Percentiles rank a stretch among this genome's conserved stretches.
These are phyloP conservation scores for Sedum album DNA, from an alignment of 164 flowering plant species.

Conservation along the genomic window DNA sequence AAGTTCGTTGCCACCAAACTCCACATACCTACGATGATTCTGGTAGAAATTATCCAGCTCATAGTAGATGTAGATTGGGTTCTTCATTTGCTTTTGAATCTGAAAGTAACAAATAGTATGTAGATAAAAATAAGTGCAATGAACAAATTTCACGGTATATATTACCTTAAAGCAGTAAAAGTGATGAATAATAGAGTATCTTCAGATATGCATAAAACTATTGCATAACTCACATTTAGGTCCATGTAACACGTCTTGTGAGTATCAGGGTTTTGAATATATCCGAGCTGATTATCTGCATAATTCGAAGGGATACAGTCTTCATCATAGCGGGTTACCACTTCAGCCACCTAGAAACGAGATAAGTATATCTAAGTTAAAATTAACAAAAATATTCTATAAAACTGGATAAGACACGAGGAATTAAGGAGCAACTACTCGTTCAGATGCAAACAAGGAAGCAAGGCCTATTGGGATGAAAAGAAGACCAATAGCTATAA, in stretches of 20 bases:
- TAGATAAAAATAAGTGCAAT: background rate
- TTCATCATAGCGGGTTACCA: too few species aligned
- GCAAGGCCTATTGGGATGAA: too few species aligned
- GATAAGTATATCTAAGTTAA: background rate
- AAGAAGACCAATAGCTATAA: background rate
- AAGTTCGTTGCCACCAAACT: background rate
- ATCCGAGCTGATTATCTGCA: too few species aligned
- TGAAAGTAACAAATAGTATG: background rate
- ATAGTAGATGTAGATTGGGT: slow-evolving; percentile 1
- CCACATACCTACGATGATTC: too few species aligned
- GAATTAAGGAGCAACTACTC: background rate
- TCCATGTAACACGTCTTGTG: too few species aligned
- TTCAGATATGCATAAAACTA: background rate
- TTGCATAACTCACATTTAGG: background rate
- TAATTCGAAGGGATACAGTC: too few species aligned
- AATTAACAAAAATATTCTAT: background rate
- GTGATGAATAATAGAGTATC: too few species aligned
- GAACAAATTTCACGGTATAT: background rate
- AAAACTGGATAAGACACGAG: background rate
- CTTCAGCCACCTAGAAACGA: background rate
- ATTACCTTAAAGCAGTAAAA: background rate
- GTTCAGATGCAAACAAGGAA: too few species aligned
- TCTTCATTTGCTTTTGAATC: slow-evolving; percentile 1
- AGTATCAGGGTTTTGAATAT: too few species aligned
- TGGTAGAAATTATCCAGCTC: too few species aligned